Evolutionary conservation across 2,329 filamentous ascomycete species (phyloP), one percentile per base, ranked within the genome.

Genomic region (Penicillium occitanis): DNA sequence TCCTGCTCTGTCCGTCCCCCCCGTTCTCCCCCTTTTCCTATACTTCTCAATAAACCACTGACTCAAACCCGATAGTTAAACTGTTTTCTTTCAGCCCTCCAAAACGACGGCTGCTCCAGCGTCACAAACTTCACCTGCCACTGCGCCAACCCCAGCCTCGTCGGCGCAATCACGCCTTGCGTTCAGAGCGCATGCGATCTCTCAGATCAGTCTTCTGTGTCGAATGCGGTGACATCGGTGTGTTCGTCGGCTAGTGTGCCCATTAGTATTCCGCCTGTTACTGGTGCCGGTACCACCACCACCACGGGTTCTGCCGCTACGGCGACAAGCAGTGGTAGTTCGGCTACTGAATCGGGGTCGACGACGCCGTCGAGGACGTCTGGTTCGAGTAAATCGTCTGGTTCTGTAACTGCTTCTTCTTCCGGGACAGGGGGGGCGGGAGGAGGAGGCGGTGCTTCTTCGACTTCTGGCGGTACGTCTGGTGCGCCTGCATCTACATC

Each of bases 81-180:
- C 68, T 85, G 83, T 75, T 82, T 85, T 73, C 48, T 83, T 64
- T 68, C 61, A 14, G 76, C 80, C 44, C 74, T 84, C 48, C 66
- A 65, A 63, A 69, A 53, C 35, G 81, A 83, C 69, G 82, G 82
- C 67, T 85, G 83, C 77, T 69, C 74, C n/a, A 17, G 65, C 14
- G 70, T 84, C 40, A 78, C 76, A 67, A 82, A 85, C 76, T 84
- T 84, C 72, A 77, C 77, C 42, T 83, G 81, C 73, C 81, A 83
- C 74, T 84, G 82, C 75, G 71, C 78, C 71, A 80, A 82, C 73
- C 74, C 80, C 50, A 71, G 75, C 42, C 77, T 84, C 53, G 72
- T 82, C 57, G 63, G 69, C 51, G 64, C 72, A 53, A 77, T 84
- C 66, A 78, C 78, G 65, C 83, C 83, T 51, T 85, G 83, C 67